Conservation (phyloP, 1,284 basidiomycete species). For the Trichosporon sp. region DNA sequence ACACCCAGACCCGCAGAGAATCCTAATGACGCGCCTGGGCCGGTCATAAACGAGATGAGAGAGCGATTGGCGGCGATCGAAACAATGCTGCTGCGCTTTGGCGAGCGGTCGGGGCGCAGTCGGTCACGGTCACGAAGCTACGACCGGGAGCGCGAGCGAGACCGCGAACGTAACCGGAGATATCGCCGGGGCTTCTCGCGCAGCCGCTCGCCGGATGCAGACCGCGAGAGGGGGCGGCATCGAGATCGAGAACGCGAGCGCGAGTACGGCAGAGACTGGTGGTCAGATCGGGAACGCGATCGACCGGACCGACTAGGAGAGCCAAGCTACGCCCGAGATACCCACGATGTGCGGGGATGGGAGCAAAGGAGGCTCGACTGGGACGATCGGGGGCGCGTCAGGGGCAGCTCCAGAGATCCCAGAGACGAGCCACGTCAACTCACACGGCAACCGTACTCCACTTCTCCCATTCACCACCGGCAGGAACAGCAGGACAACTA, state of each 20-base stretch:
- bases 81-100: neutral
- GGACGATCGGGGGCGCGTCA: neutral
- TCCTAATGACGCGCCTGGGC: constrained; percentile 12
- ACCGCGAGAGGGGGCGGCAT: neutral
- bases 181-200: neutral
- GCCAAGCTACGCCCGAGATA: neutral
- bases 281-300: neutral
- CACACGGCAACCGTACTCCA: neutral
- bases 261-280: neutral
- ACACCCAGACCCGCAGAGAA: neutral
- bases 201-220: neutral
- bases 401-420: neutral
- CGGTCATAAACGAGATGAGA: constrained; percentile 23
- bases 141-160: neutral
- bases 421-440: neutral
- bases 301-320: neutral
- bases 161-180: neutral
- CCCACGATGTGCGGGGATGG: neutral
- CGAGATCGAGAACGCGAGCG: neutral
- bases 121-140: constrained; percentile 5
- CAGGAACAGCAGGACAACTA: constrained; percentile 24
- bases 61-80: constrained; percentile 22
- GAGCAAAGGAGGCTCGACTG: neutral
- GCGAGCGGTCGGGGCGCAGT: neutral
- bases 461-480: neutral